These are phyloP conservation scores for Garcia nutans DNA, from an alignment of 345 rosid species.

Conservation along the genomic window DNA sequence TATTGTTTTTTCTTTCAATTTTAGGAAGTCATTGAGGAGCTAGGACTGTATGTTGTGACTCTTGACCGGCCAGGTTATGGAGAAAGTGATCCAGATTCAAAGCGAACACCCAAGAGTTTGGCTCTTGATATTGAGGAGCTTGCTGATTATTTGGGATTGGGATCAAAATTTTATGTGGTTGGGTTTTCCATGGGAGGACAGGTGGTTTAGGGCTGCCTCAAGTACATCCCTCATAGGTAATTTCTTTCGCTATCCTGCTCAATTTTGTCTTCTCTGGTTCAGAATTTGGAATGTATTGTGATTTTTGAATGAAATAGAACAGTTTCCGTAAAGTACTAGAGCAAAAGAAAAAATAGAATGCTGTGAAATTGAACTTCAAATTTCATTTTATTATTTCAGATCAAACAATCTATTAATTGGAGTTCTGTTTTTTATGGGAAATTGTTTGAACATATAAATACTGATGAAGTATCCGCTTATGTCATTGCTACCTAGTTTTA, in stretches of 20 bases:
- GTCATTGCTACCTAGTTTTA: neutral
- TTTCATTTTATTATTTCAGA: neutral
- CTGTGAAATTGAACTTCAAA: neutral
- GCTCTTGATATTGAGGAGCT: slow-evolving; percentile 33
- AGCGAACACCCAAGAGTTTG: slow-evolving; percentile 21
- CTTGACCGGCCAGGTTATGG: slow-evolving; percentile 35
- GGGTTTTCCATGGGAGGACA: slow-evolving; percentile 35
- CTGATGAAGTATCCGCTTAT: neutral
- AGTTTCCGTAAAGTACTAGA: neutral
- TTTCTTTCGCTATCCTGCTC: neutral
- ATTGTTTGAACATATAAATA: neutral
- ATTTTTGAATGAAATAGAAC: neutral
- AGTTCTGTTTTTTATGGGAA: neutral
- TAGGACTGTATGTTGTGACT: slow-evolving; percentile 17
- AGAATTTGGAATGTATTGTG: neutral
- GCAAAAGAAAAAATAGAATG: neutral
- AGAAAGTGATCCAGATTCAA: slow-evolving; percentile 30
- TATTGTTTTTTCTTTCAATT: neutral
- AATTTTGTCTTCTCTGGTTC: neutral
- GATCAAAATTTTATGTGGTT: slow-evolving; percentile 21
- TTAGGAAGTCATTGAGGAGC: slow-evolving; percentile 22
- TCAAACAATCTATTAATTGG: neutral
- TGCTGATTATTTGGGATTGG: slow-evolving; percentile 32
- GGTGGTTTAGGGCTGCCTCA: slow-evolving; percentile 29
- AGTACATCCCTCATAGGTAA: slow-evolving; percentile 34